Conservation (phyloP, 2,329 filamentous ascomycete species). For the Trichoderma afroharzianum region DNA sequence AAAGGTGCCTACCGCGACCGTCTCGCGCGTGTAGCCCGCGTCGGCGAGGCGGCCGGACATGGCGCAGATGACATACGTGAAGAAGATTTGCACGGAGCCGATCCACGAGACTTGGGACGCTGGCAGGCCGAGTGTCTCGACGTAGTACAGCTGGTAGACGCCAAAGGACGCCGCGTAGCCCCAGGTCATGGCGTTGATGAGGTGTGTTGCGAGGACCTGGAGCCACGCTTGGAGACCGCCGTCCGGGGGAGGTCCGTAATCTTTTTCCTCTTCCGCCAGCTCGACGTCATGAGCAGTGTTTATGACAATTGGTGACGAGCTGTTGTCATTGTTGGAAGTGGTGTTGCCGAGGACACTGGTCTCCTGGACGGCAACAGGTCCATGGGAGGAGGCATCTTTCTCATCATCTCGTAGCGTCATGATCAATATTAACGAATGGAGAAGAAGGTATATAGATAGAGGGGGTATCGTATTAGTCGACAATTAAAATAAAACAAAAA, state of each 20-base stretch:
- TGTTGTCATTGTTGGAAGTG: background rate
- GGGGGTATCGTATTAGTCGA: background rate
- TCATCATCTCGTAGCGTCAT: conserved; percentile 13
- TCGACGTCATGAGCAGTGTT: background rate
- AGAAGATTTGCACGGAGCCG: conserved; percentile 48
- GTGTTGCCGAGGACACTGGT: background rate
- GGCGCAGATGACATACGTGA: conserved; percentile 47
- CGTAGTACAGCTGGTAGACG: conserved; percentile 52
- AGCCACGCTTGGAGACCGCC: conserved; percentile 38
- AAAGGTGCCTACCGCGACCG: conserved; percentile 38
- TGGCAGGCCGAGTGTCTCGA: conserved; percentile 33
- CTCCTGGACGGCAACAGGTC: background rate
- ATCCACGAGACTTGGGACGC: conserved; percentile 42
- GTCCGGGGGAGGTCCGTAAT: conserved; percentile 30
- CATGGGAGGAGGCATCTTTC: background rate
- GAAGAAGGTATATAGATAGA: background rate
- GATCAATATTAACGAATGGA: background rate
- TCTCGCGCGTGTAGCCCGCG: conserved; percentile 44
- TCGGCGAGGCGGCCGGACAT: conserved; percentile 48
- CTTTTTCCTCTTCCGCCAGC: background rate
- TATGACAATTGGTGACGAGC: background rate
- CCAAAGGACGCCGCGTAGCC: conserved; percentile 49
- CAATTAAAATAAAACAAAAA: background rate
- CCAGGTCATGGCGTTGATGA: conserved; percentile 49
- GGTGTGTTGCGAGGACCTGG: conserved; percentile 45